Evolutionary conservation across 768 basidiomycete species (phyloP), one percentile per base, ranked within the genome.

Genomic region (Cyathus striatus): DNA sequence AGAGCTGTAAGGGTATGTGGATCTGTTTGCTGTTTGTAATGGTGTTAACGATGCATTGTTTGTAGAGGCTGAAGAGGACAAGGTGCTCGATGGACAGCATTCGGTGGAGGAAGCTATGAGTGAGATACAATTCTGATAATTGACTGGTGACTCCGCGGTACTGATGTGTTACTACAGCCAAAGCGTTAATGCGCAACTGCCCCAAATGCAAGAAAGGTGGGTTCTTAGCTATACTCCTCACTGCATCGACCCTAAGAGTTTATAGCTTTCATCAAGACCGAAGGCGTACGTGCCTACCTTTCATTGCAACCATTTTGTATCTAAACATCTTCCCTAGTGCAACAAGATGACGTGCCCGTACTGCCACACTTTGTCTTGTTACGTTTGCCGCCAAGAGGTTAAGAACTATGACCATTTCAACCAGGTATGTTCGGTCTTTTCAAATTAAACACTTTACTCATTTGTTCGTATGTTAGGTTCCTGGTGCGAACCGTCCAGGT

Each of bases 41-140:
- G n/a, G n/a, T n/a, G n/a, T n/a, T n/a, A n/a, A n/a, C n/a, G n/a
- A n/a, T n/a, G n/a, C n/a, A n/a, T n/a, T n/a, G n/a, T n/a, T n/a
- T n/a, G 26, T 52, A 89, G 90, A 95, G 61, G 66, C 75, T 48
- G 84, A 87, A 46, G 75, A 83, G 10, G 90, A 93, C 57, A 79
- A 75, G 47, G 75, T 79, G 38, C 60, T 93, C 13, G 81, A 90
- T 59, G 81, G 76, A 10, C 73, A 81, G 42, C 91, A 94, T 64
- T 59, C 73, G 1, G 72, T 96, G 22, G 93, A 96, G 57, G 93
- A 96, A 56, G 93, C 92, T 2, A 96, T 96, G 93, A 90, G 89
- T 86, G 56, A 6, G 74, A 63, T 5, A 41, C 40, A 24, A 6
- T 23, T 9, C 12, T 20, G 41, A 23, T 24, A 5, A 14, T 9